Base-by-base conservation (phyloP, 345 rosid species). In the Heritiera littoralis region DNA sequence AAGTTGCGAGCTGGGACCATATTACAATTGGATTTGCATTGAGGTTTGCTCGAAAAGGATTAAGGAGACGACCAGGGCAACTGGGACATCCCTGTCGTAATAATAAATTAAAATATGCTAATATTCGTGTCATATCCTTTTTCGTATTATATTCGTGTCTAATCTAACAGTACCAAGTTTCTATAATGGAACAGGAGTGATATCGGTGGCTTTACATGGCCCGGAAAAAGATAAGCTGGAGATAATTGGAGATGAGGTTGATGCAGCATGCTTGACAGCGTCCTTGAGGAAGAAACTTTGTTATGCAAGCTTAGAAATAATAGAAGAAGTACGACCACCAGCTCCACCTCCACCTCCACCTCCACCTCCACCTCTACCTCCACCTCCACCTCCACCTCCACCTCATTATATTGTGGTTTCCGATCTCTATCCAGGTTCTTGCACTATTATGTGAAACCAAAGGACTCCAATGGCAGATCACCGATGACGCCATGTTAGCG, bases 161-260 rank as follows among this genome's bases (percentile, higher is more conserved):
- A 35, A 3, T 35, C 38, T 35, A 35, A 35, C 3, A 35, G 2
- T 35, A 3, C 38, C 38, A 35, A 35, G 38, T 35, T 20, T 68
- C 9, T 23, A 41, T 12, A 14, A 75, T 30, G 67, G 23, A 10
- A 45, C 58, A 87, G 89, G 91, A 70, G 88, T 84, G 48, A 78
- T 58, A 17, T 84, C 87, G 2, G 85, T 87, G 79, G 86, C 83
- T 35, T 61, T 87, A 1, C 84, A 85, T 74, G 88, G 89, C 15
- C 80, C 73, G 3, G 65, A 43, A 32, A 41, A 41, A 30, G 81
- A 84, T 9, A 79, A 78, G 46, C 71, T 87, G 77, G 77, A 81
- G 43, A 81, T 87, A 49, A 35, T 78, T 1, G 85, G 89, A 48
- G 77, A 81, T 1, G 81, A 81, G 18, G 70, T 85, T 17, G 88